These are phyloP conservation scores for Colletotrichum shisoi DNA, from an alignment of 2,329 filamentous ascomycete genomes.

Conservation along the genomic window DNA sequence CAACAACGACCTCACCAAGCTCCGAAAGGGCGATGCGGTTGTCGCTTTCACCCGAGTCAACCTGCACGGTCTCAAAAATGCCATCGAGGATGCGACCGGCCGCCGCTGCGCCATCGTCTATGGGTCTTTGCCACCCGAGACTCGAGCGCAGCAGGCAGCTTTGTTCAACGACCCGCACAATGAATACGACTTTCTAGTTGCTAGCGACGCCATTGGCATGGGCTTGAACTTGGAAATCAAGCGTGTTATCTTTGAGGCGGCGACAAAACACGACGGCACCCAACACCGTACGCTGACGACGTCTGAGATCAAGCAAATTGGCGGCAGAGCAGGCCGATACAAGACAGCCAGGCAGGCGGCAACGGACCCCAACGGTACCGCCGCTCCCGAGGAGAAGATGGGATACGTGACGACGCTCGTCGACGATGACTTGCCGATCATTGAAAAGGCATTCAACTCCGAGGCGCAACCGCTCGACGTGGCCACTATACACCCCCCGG, in stretches of 20 bases:
- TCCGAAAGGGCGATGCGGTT: slow-evolving; percentile 89
- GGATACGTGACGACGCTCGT: slow-evolving; percentile 85
- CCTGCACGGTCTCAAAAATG: slow-evolving; percentile 80
- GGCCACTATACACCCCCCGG: slow-evolving; percentile 79
- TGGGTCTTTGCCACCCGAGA: slow-evolving; percentile 89
- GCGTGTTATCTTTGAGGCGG: slow-evolving; percentile 84
- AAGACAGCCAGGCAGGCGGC: slow-evolving; percentile 70
- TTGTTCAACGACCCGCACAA: slow-evolving; percentile 96
- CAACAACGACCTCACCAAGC: slow-evolving; percentile 66
- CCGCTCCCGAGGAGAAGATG: slow-evolving; percentile 50
- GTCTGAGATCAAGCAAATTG: slow-evolving; percentile 93
- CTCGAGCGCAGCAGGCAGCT: slow-evolving; percentile 85
- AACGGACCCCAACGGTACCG: slow-evolving; percentile 34
- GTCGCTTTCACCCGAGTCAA: slow-evolving; percentile 84
- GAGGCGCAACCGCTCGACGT: slow-evolving; percentile 71
- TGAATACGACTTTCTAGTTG: slow-evolving; percentile 92
- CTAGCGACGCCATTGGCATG: slow-evolving; percentile 97
- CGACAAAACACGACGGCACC: slow-evolving; percentile 73
- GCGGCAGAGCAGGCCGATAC: slow-evolving; percentile 87
- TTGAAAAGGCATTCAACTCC: slow-evolving; percentile 68
- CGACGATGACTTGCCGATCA: slow-evolving; percentile 67
- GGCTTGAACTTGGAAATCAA: slow-evolving; percentile 93
- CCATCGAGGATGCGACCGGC: slow-evolving; percentile 78
- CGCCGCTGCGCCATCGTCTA: slow-evolving; percentile 91
- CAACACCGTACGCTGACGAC: slow-evolving; percentile 66